Evolutionary conservation across 2,329 filamentous ascomycete genomes (phyloP).

Genomic region (Penicillium rolfsii): DNA sequence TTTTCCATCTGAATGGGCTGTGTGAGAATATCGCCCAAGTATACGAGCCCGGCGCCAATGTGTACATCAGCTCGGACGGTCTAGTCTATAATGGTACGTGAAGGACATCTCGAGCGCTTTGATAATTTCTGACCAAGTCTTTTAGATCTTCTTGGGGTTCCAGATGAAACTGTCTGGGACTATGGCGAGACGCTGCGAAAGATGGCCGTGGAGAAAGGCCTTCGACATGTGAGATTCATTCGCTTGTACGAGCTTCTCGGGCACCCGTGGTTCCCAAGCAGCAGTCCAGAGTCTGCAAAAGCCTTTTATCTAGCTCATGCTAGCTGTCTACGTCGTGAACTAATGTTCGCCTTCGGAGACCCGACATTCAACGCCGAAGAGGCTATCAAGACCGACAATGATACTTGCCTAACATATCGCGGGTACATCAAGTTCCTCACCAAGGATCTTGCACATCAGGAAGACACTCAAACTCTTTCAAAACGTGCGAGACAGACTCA

Average conservation of each 20-base stretch:
- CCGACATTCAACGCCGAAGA: slow-evolving; percentile 31
- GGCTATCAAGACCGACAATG: slow-evolving; percentile 34
- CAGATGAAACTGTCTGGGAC: slow-evolving; percentile 48
- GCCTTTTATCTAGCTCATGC: slow-evolving; percentile 32
- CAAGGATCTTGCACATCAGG: slow-evolving; percentile 31
- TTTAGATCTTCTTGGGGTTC: slow-evolving; percentile 46
- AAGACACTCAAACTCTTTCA: slow-evolving; percentile 14
- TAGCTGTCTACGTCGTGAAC: slow-evolving; percentile 31
- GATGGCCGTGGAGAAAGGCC: slow-evolving; percentile 40
- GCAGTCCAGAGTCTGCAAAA: slow-evolving; percentile 29
- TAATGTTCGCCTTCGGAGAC: slow-evolving; percentile 32
- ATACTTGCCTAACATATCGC: slow-evolving; percentile 35
- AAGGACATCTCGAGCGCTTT: not conserved
- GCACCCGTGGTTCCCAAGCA: slow-evolving; percentile 28
- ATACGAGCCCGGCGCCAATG: slow-evolving; percentile 46
- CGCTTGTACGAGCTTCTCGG: slow-evolving; percentile 44
- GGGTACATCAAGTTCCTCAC: slow-evolving; percentile 36
- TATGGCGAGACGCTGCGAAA: slow-evolving; percentile 44
- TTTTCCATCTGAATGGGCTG: slow-evolving; percentile 46
- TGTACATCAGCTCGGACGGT: slow-evolving; percentile 51
- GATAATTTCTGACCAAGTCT: not conserved
- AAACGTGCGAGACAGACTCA: slow-evolving; percentile 27
- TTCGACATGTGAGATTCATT: slow-evolving; percentile 41
- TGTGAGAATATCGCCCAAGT: slow-evolving; percentile 45
- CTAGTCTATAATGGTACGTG: slow-evolving; percentile 44